A percentile compares a stretch with the other conserved stretches of the same genome.
These are phyloP conservation scores for Botrytis cinerea DNA, from an alignment of 2,329 filamentous ascomycete species.

Conservation along the genomic window DNA sequence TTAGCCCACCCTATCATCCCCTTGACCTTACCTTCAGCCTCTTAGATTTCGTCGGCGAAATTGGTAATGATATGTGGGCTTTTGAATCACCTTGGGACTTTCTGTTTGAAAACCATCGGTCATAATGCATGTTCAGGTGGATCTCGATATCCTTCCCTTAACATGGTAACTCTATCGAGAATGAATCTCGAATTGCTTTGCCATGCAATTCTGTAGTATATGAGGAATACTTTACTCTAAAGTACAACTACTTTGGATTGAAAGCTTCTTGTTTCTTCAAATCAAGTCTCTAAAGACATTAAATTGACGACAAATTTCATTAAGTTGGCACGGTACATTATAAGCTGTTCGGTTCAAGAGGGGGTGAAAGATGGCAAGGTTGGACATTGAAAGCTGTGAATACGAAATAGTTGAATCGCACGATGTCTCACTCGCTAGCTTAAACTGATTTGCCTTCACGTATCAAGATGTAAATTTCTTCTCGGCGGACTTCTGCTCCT, in stretches of 20 bases:
- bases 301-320: not conserved
- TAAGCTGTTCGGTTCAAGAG: not conserved
- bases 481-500: not conserved
- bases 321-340: not conserved
- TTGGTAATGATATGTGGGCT: not conserved
- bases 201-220: not conserved
- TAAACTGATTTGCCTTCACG: not conserved
- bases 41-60: not conserved
- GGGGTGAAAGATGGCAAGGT: too few relatives aligned
- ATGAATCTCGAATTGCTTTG: not conserved
- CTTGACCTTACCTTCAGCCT: not conserved
- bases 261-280: not conserved
- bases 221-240: not conserved
- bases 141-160: not conserved
- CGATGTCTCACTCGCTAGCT: not conserved
- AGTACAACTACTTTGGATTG: not conserved
- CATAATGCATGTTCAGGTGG: not conserved
- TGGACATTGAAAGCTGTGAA: not conserved
- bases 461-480: not conserved
- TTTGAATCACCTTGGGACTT: not conserved
- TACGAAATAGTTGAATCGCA: not conserved
- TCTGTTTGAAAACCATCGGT: not conserved
- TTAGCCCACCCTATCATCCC: not conserved
- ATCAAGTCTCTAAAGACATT: not conserved
- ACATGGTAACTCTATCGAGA: not conserved